Percentiles rank a stretch among this genome's conserved stretches.
Conservation (phyloP, 2,329 filamentous ascomycete genomes). For the Cercospora zeina region DNA sequence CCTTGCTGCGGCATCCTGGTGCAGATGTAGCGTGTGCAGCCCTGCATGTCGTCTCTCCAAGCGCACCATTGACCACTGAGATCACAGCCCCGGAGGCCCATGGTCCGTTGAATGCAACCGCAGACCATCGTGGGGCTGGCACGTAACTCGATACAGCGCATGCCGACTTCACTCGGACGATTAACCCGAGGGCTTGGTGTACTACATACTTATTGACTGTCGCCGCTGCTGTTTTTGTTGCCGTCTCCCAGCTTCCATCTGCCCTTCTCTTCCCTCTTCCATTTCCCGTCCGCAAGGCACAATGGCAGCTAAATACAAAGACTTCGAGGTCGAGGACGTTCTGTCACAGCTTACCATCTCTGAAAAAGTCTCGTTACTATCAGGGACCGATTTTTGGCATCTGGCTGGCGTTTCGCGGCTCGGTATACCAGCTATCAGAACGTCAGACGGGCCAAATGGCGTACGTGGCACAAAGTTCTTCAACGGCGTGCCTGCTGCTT, state of each 20-base stretch:
- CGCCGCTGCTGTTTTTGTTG: not conserved
- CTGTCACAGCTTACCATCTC: conserved; percentile 34
- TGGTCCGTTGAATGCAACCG: conserved; percentile 9
- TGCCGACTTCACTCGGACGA: conserved; percentile 1
- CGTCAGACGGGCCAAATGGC: conserved; percentile 70
- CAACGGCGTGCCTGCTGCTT: conserved; percentile 63
- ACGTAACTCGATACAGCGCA: not conserved
- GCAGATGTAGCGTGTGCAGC: not conserved
- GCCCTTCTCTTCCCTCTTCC: not conserved
- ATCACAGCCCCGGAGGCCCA: conserved; percentile 9
- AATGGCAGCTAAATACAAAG: conserved; percentile 25
- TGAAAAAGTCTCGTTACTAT: conserved; percentile 39
- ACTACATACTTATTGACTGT: not conserved
- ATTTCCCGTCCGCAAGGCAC: not conserved
- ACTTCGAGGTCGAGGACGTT: conserved; percentile 39
- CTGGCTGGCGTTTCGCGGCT: conserved; percentile 61
- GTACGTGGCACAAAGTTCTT: conserved; percentile 69
- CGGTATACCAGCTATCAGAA: conserved; percentile 63
- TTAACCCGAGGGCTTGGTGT: conserved; percentile 2
- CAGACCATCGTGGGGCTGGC: conserved; percentile 5
- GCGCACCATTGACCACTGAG: conserved; percentile 4
- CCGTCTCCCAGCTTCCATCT: not conserved
- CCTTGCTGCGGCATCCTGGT: not conserved
- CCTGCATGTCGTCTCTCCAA: conserved; percentile 8
- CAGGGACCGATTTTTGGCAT: conserved; percentile 65